phyloP scores from a whole-genome alignment of 805 yeast genomes.

The Candida xyloterini region DNA sequence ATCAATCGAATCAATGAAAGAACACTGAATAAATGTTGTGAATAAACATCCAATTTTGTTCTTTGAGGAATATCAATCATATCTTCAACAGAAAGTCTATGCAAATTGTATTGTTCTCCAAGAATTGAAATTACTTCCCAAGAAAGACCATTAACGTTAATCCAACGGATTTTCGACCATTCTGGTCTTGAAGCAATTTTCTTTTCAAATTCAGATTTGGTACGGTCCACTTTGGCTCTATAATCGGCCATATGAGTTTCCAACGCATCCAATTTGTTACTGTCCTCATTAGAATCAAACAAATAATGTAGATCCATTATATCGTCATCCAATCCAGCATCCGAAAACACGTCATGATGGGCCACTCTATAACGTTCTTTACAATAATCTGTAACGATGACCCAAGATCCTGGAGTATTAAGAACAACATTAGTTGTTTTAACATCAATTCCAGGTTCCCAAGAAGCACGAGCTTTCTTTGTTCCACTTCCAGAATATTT shows the following conservation, averaged over 20 bases:
- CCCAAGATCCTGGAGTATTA: constrained; percentile 50
- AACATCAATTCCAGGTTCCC: constrained; percentile 61
- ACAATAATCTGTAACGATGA: constrained; percentile 53
- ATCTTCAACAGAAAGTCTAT: constrained; percentile 57
- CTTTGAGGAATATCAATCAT: constrained; percentile 62
- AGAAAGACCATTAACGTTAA: constrained; percentile 57
- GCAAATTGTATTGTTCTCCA: constrained; percentile 43
- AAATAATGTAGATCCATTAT: constrained; percentile 8
- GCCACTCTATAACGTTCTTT: constrained; percentile 42
- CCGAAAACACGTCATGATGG: constrained; percentile 38
- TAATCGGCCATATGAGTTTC: constrained; percentile 12
- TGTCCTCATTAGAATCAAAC: constrained; percentile 7
- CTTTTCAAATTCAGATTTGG: constrained; percentile 30
- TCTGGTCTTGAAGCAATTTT: constrained; percentile 37
- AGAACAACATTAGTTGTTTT: constrained; percentile 48
- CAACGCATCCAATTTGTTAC: constrained; percentile 10
- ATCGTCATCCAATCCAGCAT: constrained; percentile 21
- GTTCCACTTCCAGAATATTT: constrained; percentile 37
- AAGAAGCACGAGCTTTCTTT: constrained; percentile 43
- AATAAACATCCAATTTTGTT: constrained; percentile 54
- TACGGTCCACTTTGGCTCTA: constrained; percentile 9
- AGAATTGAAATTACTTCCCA: constrained; percentile 55
- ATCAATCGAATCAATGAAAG: constrained; percentile 50
- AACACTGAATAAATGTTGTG: constrained; percentile 50
- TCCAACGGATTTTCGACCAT: constrained; percentile 55